A percentile compares a stretch with the other conserved stretches of the same genome.
Conservation (phyloP, 169 alveolate genomes). For the Plasmodium knowlesi region DNA sequence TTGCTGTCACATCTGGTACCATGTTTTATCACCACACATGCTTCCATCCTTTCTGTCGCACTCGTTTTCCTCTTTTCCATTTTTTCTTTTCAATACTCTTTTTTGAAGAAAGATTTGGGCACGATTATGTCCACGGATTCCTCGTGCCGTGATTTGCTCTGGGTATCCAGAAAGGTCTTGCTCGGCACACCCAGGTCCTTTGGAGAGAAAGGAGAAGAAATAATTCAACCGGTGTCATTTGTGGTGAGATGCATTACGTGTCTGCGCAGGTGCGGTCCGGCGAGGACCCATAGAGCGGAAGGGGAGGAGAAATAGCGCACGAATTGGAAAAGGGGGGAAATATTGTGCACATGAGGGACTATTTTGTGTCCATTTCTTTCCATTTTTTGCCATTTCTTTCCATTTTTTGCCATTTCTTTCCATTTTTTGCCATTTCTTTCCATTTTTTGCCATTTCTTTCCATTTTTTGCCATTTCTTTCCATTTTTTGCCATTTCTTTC, state of each 20-base stretch:
- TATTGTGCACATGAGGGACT: not conserved
- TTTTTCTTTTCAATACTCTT: conserved; percentile 30
- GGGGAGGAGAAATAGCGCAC: not conserved
- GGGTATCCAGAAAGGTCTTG: conserved; percentile 29
- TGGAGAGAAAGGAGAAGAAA: not conserved
- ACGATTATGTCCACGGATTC: conserved; percentile 13
- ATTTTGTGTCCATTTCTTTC: not conserved
- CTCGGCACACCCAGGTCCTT: conserved; percentile 63
- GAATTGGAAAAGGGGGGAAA: not conserved
- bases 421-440: no score
- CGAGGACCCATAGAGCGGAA: not conserved
- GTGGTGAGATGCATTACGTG: not conserved
- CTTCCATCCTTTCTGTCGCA: not conserved
- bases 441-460: no score
- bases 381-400: not conserved
- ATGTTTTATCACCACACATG: not conserved
- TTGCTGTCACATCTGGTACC: not conserved
- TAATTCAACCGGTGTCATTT: not conserved
- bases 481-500: no score
- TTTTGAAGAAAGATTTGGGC: conserved; percentile 14
- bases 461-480: no score
- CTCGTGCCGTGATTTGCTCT: conserved; percentile 40
- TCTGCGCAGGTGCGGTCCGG: not conserved
- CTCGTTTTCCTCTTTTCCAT: not conserved
- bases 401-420: no score